A percentile compares a stretch with the other conserved stretches of the same genome.
Evolutionary conservation across 2,329 filamentous ascomycete species (phyloP).

Genomic region (Juglanconis juglandina): DNA sequence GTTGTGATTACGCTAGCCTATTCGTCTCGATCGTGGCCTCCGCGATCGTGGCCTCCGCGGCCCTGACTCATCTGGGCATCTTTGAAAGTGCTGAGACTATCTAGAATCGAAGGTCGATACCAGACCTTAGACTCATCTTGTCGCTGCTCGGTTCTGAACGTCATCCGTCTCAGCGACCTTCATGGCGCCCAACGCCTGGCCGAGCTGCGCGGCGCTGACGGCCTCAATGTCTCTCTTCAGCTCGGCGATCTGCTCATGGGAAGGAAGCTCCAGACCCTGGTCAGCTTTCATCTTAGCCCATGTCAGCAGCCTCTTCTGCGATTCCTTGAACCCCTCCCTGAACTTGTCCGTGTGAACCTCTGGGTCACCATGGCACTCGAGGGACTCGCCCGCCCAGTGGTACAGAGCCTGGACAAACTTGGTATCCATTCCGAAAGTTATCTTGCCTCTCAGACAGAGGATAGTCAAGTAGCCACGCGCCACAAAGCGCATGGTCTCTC

Average conservation of each 20-base stretch:
- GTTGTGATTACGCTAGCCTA: no score
- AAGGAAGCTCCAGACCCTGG: conserved; percentile 1
- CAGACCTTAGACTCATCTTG: neutral
- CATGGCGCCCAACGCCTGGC: neutral
- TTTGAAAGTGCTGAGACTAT: no score
- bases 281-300: conserved; percentile 25
- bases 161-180: no score
- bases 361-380: conserved; percentile 10
- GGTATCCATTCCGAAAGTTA: conserved; percentile 23
- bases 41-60: no score
- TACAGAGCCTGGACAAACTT: conserved; percentile 22
- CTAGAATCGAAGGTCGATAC: no score
- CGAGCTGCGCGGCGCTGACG: neutral
- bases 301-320: conserved; percentile 23
- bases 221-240: conserved; percentile 3
- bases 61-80: no score
- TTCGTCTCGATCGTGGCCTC: no score
- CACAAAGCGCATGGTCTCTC: conserved; percentile 20
- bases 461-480: conserved; percentile 24
- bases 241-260: neutral
- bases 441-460: conserved; percentile 16
- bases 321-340: conserved; percentile 19
- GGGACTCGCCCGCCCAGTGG: conserved; percentile 18
- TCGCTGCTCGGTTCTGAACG: neutral
- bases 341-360: conserved; percentile 21